Evolutionary conservation across 306 rosid species (phyloP).

Genomic region (Dryas octopetala): DNA sequence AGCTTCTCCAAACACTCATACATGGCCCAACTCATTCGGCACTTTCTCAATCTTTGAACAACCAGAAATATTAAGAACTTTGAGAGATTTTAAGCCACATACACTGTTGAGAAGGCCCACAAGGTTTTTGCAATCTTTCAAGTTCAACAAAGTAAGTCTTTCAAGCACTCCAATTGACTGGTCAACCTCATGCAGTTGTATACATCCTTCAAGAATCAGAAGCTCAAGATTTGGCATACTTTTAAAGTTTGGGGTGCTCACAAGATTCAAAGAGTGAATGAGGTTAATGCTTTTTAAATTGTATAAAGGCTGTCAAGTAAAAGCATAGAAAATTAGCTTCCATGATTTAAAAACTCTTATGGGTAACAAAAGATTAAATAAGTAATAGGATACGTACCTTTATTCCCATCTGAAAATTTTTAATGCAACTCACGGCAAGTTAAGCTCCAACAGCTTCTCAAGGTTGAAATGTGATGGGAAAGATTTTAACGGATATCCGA

Average conservation of each 20-base stretch:
- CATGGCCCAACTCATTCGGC: neutral
- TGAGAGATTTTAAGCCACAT: neutral
- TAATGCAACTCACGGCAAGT: no score
- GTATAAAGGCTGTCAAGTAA: no score
- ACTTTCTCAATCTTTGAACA: neutral
- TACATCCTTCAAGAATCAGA: constrained; percentile 10
- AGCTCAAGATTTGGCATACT: neutral
- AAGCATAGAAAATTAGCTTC: no score
- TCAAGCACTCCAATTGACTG: neutral
- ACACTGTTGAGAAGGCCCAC: neutral
- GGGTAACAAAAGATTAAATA: no score
- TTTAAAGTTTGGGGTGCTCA: neutral
- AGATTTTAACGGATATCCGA: no score
- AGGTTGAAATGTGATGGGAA: no score
- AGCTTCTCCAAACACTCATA: neutral
- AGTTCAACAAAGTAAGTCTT: neutral
- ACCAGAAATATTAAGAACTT: neutral
- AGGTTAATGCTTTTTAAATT: neutral
- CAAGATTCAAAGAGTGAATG: neutral
- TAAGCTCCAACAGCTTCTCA: no score
- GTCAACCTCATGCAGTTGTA: neutral
- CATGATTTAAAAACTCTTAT: no score
- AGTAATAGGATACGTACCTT: no score
- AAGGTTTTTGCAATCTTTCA: neutral
- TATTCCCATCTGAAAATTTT: no score